phyloP scores from a whole-genome alignment of 192 early-diverging fungal genomes.

The Podila epicladia region DNA sequence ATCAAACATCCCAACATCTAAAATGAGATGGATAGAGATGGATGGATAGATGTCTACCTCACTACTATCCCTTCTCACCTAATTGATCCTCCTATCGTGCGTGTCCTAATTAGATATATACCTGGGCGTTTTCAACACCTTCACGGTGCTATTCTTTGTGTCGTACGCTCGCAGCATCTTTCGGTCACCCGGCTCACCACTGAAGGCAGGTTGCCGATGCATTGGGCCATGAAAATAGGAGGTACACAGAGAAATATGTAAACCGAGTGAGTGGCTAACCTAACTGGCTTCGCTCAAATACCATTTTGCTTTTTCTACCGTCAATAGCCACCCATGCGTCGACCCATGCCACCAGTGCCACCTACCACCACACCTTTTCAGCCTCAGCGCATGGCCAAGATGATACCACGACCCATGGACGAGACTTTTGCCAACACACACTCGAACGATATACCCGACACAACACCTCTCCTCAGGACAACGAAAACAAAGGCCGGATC shows the following conservation, averaged over 20 bases:
- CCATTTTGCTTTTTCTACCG: background rate
- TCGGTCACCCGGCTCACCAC: slow-evolving; percentile 55
- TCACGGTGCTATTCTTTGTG: slow-evolving; percentile 47
- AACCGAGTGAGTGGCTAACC: no score
- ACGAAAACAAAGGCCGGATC: background rate
- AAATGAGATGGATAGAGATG: background rate
- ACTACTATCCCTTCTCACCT: background rate
- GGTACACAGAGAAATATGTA: background rate
- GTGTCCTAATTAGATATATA: slow-evolving; percentile 37
- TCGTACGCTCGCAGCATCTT: slow-evolving; percentile 56
- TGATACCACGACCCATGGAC: background rate
- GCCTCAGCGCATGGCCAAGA: slow-evolving; percentile 5
- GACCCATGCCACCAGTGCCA: slow-evolving; percentile 11
- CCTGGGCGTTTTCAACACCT: slow-evolving; percentile 37
- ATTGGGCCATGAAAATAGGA: no score
- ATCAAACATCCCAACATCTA: background rate
- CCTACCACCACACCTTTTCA: slow-evolving; percentile 36
- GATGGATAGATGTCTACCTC: background rate
- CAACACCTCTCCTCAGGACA: slow-evolving; percentile 13
- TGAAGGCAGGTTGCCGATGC: slow-evolving; percentile 35
- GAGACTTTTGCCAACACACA: background rate
- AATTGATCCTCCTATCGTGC: background rate
- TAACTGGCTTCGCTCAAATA: background rate
- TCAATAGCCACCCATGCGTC: slow-evolving; percentile 15
- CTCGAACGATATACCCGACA: slow-evolving; percentile 4